A percentile compares a stretch with the other conserved stretches of the same genome.
Conservation (phyloP, 345 rosid species). For the Diplotaxis tenuifolia region DNA sequence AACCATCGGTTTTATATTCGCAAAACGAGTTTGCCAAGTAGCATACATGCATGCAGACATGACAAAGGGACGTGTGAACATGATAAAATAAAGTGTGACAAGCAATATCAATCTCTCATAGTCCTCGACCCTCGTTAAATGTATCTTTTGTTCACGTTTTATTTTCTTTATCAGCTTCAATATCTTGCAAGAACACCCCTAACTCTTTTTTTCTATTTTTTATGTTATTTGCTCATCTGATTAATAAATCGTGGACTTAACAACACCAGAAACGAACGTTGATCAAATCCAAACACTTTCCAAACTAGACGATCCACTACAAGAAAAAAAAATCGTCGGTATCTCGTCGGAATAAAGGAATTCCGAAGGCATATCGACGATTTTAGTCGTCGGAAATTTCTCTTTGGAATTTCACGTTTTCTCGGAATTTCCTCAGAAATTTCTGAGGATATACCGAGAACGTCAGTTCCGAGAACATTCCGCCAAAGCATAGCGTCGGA, state of each 20-base stretch:
- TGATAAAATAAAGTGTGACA: neutral
- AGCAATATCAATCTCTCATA: neutral
- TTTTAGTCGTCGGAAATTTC: no score
- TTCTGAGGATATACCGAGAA: no score
- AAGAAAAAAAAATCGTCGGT: neutral
- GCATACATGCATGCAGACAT: constrained; percentile 30
- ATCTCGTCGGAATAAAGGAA: no score
- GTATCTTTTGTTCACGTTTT: neutral
- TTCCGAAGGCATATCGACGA: no score
- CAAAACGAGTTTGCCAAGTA: constrained; percentile 18
- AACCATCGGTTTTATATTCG: neutral
- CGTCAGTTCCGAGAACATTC: no score
- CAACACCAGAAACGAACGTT: neutral
- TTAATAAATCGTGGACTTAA: constrained; percentile 7
- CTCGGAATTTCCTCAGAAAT: no score
- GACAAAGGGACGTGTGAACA: constrained; percentile 9
- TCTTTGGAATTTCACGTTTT: no score
- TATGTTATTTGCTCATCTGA: neutral
- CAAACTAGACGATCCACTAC: neutral
- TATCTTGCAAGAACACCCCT: constrained; percentile 13
- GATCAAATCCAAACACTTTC: constrained; percentile 8
- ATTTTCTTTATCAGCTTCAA: neutral
- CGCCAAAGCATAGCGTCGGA: no score
- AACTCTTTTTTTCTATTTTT: neutral
- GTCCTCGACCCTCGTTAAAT: neutral